Percentiles rank a stretch among this genome's conserved stretches.
These are phyloP conservation scores for Russula virescens DNA, from an alignment of 768 basidiomycete species.

Conservation along the genomic window DNA sequence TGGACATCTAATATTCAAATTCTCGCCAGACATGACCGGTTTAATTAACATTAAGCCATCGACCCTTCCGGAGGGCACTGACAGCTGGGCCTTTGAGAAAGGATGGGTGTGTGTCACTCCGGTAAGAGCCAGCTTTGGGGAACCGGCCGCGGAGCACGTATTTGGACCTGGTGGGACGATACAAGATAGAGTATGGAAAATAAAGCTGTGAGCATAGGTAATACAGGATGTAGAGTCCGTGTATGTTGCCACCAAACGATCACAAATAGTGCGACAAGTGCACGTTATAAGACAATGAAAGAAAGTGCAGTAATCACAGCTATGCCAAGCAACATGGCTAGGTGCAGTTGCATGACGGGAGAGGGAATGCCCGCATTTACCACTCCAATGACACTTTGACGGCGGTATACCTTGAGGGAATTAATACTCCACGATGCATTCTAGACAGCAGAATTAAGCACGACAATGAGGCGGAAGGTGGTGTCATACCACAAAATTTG, in stretches of 20 bases:
- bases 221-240: background rate
- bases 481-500: conserved; percentile 59
- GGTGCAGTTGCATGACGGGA: background rate
- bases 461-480: background rate
- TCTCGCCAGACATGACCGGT: conserved; percentile 62
- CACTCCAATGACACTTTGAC: conserved; percentile 13
- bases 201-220: conserved; percentile 43
- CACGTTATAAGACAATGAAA: conserved; percentile 8
- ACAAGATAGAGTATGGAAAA: conserved; percentile 47
- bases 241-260: background rate
- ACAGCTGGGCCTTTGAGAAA: conserved; percentile 71
- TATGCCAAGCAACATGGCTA: conserved; percentile 1
- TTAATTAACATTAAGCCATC: conserved; percentile 57
- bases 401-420: conserved; percentile 60
- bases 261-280: conserved; percentile 8
- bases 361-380: conserved; percentile 13
- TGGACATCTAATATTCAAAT: conserved; percentile 59
- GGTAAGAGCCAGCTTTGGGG: conserved; percentile 66
- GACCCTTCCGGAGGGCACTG: conserved; percentile 67
- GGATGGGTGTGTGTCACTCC: conserved; percentile 76
- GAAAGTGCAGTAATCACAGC: background rate
- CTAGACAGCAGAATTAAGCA: conserved; percentile 32
- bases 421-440: conserved; percentile 82
- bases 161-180: conserved; percentile 28
- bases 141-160: conserved; percentile 38